Percentiles rank a stretch among this genome's conserved stretches.
Evolutionary conservation across 768 basidiomycete species (phyloP).

Genomic region (Strobilomyces dryophilus): DNA sequence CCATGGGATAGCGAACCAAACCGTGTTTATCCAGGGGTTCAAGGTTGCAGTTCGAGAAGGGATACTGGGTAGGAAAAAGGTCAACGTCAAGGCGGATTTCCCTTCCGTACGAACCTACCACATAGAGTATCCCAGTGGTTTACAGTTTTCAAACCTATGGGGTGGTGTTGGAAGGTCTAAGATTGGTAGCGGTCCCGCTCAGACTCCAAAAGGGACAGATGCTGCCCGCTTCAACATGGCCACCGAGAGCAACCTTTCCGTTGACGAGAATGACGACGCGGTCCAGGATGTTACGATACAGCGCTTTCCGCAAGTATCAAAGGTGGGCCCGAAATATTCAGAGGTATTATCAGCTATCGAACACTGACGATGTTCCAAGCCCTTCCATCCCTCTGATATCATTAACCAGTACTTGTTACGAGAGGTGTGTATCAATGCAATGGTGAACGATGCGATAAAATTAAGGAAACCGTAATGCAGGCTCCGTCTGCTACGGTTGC

Average conservation of each 20-base stretch:
- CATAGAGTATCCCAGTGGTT: background rate
- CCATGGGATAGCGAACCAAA: conserved; percentile 16
- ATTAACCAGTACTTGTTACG: conserved; percentile 8
- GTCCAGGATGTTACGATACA: background rate
- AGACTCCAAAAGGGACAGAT: background rate
- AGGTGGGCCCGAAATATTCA: background rate
- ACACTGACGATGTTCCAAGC: background rate
- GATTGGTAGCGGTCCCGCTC: background rate
- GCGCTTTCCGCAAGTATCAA: conserved; percentile 1
- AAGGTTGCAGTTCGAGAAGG: conserved; percentile 10
- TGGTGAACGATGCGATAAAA: background rate
- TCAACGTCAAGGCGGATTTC: background rate
- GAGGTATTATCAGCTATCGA: background rate
- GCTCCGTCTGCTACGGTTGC: conserved; percentile 5
- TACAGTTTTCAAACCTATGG: background rate
- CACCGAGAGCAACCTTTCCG: background rate
- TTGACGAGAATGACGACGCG: background rate
- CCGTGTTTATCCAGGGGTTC: conserved; percentile 20
- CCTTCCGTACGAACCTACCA: background rate
- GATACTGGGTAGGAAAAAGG: conserved; percentile 1
- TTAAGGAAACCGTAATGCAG: background rate
- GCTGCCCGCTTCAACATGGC: background rate
- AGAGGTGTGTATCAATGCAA: background rate
- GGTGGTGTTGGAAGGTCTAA: background rate
- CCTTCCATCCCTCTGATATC: conserved; percentile 11